These are phyloP conservation scores for Ceratorhiza oryzae-sativae DNA, from an alignment of 1,284 basidiomycete genomes.

Conservation along the genomic window DNA sequence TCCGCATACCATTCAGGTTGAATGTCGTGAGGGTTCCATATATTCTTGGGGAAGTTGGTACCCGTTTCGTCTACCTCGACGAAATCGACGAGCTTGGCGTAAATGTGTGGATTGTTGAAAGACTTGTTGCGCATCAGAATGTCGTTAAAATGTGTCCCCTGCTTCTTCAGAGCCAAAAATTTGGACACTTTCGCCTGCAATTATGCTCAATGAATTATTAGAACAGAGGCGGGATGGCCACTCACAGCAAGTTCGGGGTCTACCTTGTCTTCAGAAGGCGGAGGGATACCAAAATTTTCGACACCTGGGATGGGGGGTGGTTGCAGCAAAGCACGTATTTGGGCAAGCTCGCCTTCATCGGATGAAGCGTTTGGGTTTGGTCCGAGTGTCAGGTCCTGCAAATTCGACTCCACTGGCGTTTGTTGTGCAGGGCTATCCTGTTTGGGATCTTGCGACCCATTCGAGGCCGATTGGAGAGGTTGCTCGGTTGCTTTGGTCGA, in stretches of 20 bases:
- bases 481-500: slow-evolving; percentile 45
- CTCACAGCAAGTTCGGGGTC: slow-evolving; percentile 69
- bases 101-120: slow-evolving; percentile 94
- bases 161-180: slow-evolving; percentile 77
- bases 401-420: slow-evolving; percentile 47
- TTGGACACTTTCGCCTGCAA: slow-evolving; percentile 76
- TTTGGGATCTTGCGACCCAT: slow-evolving; percentile 53
- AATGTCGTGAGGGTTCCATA: slow-evolving; percentile 74
- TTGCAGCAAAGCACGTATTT: slow-evolving; percentile 60
- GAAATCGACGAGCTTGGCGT: slow-evolving; percentile 90
- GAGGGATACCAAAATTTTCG: slow-evolving; percentile 81
- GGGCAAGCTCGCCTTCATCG: slow-evolving; percentile 35
- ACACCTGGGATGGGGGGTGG: slow-evolving; percentile 69
- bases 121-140: slow-evolving; percentile 87
- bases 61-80: slow-evolving; percentile 86
- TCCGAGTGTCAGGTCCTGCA: slow-evolving; percentile 26
- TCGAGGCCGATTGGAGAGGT: slow-evolving; percentile 43
- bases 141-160: slow-evolving; percentile 91
- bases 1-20: slow-evolving; percentile 72
- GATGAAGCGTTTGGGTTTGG: background rate
- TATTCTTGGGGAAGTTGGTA: slow-evolving; percentile 73
- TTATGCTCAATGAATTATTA: background rate
- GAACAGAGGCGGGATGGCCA: slow-evolving; percentile 17
- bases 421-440: slow-evolving; percentile 45
- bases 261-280: slow-evolving; percentile 61